Evolutionary conservation across 2,329 filamentous ascomycete species (phyloP), one percentile per base, ranked within the genome.

Genomic region (Trichophaea hybrida): DNA sequence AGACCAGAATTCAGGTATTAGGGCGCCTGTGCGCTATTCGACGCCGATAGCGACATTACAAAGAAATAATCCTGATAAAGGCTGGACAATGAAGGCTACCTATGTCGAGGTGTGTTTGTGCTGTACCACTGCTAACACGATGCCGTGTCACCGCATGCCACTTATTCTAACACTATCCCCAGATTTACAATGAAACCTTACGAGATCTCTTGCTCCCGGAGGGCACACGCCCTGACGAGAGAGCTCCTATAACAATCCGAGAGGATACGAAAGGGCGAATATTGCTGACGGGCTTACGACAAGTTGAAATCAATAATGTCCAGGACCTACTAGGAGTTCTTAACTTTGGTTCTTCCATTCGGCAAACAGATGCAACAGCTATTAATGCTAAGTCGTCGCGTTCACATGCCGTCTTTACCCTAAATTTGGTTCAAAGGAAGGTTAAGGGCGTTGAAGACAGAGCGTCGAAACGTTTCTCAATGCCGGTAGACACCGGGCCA

Each of bases 371-470:
- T 73, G 85, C 93, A 31, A 98, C 93, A 1, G 93, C 91, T 2
- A 93, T 97, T 70, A 98, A 98, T 70, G 93, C 91, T 48, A 91
- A 95, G 71, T 98, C 93, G 0, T 98, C 93, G 8, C 88, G 93
- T 65, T 98, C 93, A 1, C 93, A 98, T 71, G 93, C 93, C 37
- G 90, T 98, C 34, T 97, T 98, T 73, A 96, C 88, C 70, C 75
- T 98, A 63, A 97, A 97, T 69, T 78, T 98, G 6, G 78, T 97
- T 6, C 88, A 96, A 74, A 86, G 86, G 69, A 93, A 88, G 73
- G 59, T 63, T 1, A 68, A 64, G 52, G 53, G 60, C 12, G 78
- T 72, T 66, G 88, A 96, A 65, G 55, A 57, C 7, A 57, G 37
- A 33, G 44, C 15, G 12, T 38, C 37, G 40, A 96, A 94, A 74